Evolutionary conservation across 1,284 basidiomycete species (phyloP).

Genomic region (Rhodotorula sp.): DNA sequence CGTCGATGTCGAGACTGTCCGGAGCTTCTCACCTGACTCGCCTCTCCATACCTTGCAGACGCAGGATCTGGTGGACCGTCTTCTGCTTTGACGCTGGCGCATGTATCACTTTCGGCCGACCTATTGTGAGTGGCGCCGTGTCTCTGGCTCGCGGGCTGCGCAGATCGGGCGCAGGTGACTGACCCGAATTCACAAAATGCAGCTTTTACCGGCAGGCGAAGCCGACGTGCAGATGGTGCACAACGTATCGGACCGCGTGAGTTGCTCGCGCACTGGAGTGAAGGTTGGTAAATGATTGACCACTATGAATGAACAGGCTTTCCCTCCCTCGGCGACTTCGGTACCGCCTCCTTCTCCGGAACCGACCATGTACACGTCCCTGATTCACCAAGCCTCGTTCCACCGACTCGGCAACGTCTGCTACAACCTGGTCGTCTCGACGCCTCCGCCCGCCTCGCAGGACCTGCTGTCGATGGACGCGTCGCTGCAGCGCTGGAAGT

Average conservation of each 20-base stretch:
- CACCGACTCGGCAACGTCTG: not conserved
- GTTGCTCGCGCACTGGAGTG: too few relatives aligned
- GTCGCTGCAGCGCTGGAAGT: constrained; percentile 2
- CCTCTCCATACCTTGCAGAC: constrained; percentile 7
- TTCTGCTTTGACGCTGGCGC: constrained; percentile 38
- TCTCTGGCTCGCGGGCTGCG: too few relatives aligned
- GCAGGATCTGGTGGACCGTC: constrained; percentile 45
- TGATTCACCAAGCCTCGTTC: constrained; percentile 10
- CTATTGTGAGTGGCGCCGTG: not conserved
- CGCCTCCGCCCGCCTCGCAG: not conserved
- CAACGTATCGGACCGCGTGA: constrained; percentile 7
- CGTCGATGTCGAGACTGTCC: not conserved
- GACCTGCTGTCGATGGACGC: constrained; percentile 3
- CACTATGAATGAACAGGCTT: not conserved
- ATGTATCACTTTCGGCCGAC: constrained; percentile 42
- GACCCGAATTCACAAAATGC: not conserved
- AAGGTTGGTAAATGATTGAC: too few relatives aligned
- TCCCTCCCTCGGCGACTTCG: not conserved
- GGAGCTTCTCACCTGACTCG: too few relatives aligned
- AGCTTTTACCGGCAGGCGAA: constrained; percentile 5
- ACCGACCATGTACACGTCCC: constrained; percentile 10
- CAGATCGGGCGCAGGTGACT: not conserved
- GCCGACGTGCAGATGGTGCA: constrained; percentile 9
- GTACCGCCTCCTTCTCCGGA: not conserved
- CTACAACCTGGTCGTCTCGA: not conserved